Base-by-base conservation (phyloP, 1,139 yeast genomes). In the Saccharomyces hybrid region DNA sequence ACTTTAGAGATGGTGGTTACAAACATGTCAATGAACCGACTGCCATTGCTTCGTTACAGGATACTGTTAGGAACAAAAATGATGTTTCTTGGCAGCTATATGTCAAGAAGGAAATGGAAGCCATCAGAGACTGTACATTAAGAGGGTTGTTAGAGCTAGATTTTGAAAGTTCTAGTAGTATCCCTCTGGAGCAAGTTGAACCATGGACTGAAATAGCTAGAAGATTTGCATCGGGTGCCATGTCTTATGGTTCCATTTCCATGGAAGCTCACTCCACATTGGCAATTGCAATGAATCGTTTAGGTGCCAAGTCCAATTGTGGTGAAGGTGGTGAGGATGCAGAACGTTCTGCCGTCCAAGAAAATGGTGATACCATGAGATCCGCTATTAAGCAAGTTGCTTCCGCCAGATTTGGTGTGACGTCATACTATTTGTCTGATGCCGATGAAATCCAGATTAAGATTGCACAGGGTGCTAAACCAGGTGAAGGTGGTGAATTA, bases 281-380 rank as follows among this genome's bases (percentile, higher is more conserved):
- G 65, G 99, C 99, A 13, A 96, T 93, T 56, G 99, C 99, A 51
- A 93, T 93, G 99, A 93, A 93, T 77, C 80, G 98, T 73, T 79
- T 93, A 63, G 98, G 98, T 54, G 99, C 97, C 66, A 93, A 90
- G 73, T 89, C 97, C 52, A 93, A 93, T 73, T 91, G 98, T 60
- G 99, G 99, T 76, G 99, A 93, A 78, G 99, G 99, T 78, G 99
- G 99, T 78, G 99, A 93, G 74, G 98, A 93, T 70, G 82, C 96
- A 49, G 97, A 93, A 68, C 81, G 98, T 68, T 87, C 96, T 5
- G 77, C 79, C 57, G 86, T 86, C 42, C 80, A 80, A 58, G 86
- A 82, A 52, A 86, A 88, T 63, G 98, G 98, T 67, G 98, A 93
- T 70, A 89, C 98, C 23, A 93, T 93, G 97, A 83, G 99, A 73